These are phyloP conservation scores for Santalum album DNA, from an alignment of 164 flowering plant genomes.

Conservation along the genomic window DNA sequence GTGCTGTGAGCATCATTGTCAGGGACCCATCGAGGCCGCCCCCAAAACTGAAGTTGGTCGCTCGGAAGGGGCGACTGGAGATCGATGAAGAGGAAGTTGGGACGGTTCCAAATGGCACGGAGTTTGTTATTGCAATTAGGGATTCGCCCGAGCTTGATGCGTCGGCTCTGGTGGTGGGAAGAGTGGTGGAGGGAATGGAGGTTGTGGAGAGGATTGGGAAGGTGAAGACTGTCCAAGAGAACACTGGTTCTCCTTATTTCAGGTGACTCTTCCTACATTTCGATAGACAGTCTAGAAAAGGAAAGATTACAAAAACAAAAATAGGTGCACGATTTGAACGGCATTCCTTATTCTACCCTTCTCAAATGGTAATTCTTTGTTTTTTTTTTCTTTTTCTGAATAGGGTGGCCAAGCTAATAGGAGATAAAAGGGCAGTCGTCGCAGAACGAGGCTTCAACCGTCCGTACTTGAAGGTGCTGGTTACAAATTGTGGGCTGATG, in stretches of 20 bases:
- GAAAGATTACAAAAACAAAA: too few relatives aligned
- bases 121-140: constrained; percentile 53
- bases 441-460: constrained; percentile 96
- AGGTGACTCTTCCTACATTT: constrained; percentile 30
- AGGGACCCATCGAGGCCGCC: constrained; percentile 77
- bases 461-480: constrained; percentile 73
- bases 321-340: too few relatives aligned
- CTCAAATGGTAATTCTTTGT: background rate
- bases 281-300: too few relatives aligned
- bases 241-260: constrained; percentile 79
- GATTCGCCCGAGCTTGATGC: constrained; percentile 81
- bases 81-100: constrained; percentile 76
- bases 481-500: constrained; percentile 73
- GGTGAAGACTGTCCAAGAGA: constrained; percentile 87
- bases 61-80: constrained; percentile 70
- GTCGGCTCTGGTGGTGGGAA: constrained; percentile 63
- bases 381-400: background rate
- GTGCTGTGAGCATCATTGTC: constrained; percentile 59
- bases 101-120: constrained; percentile 74
- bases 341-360: too few relatives aligned
- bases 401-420: constrained; percentile 90
- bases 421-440: constrained; percentile 90
- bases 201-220: constrained; percentile 59
- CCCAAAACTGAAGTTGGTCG: constrained; percentile 79
- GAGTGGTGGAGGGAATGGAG: constrained; percentile 71